Conservation (phyloP, 257 asterid genomes). For the Salvia splendens region DNA sequence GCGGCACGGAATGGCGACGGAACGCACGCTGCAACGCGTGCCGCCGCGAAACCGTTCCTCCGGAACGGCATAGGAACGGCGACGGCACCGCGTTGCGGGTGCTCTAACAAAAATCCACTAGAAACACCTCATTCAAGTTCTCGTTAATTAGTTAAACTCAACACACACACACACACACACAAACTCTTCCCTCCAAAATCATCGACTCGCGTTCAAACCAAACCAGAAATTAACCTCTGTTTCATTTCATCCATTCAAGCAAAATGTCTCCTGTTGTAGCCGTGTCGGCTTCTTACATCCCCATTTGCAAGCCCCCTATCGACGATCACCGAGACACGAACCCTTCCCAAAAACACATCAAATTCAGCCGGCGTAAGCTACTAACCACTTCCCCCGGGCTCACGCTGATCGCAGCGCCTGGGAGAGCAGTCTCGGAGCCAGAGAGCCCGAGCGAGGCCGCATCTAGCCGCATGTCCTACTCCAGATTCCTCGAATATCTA, state of each 20-base stretch:
- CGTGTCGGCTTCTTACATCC: constrained; percentile 40
- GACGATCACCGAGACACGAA: constrained; percentile 29
- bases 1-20: too few species aligned
- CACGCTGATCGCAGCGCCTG: constrained; percentile 43
- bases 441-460: constrained; percentile 50
- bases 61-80: too few species aligned
- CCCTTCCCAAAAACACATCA: constrained; percentile 19
- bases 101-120: constrained; percentile 29
- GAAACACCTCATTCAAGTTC: constrained; percentile 42
- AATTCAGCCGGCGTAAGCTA: constrained; percentile 46
- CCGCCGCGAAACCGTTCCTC: too few species aligned
- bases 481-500: constrained; percentile 62
- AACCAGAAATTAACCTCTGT: background rate
- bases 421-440: constrained; percentile 38
- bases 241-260: background rate
- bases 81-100: too few species aligned
- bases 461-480: constrained; percentile 64
- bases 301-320: constrained; percentile 49
- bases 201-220: background rate
- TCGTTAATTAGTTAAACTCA: constrained; percentile 20
- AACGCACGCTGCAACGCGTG: too few species aligned
- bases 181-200: constrained; percentile 46
- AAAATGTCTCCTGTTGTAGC: constrained; percentile 50
- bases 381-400: constrained; percentile 36
- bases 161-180: too few species aligned